Percentiles rank a stretch among this genome's conserved stretches.
These are phyloP conservation scores for Microsporum canis DNA, from an alignment of 2,329 filamentous ascomycete genomes.

Conservation along the genomic window DNA sequence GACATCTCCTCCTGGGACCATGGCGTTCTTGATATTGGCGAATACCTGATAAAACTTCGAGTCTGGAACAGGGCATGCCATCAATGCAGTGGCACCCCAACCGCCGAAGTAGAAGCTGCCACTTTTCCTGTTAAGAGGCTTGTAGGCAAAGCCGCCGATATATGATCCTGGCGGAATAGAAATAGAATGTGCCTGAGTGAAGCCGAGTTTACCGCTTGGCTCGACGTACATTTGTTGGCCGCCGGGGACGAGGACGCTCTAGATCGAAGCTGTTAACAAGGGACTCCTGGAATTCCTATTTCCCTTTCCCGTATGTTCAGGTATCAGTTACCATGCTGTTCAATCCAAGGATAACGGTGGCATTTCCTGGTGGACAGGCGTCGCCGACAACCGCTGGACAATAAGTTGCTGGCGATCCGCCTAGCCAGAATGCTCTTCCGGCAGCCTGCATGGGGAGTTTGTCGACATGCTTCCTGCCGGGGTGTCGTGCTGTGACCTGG, in stretches of 20 bases:
- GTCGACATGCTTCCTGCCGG: constrained; percentile 31
- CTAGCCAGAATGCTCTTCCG: constrained; percentile 41
- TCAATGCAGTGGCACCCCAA: constrained; percentile 30
- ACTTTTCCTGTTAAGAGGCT: constrained; percentile 17
- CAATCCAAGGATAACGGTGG: constrained; percentile 37
- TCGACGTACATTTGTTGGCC: constrained; percentile 52
- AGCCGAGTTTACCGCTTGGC: constrained; percentile 44
- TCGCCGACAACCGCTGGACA: constrained; percentile 35
- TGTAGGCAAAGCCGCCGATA: constrained; percentile 39
- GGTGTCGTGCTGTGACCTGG: constrained; percentile 18
- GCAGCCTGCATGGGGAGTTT: constrained; percentile 37
- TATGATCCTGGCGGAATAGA: constrained; percentile 42
- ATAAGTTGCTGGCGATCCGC: constrained; percentile 37
- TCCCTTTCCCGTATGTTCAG: constrained; percentile 9
- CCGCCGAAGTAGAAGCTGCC: constrained; percentile 23
- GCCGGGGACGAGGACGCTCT: constrained; percentile 48
- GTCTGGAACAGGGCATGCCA: constrained; percentile 33
- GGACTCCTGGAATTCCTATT: background rate
- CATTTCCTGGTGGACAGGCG: constrained; percentile 38
- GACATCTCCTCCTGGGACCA: constrained; percentile 30
- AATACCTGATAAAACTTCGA: constrained; percentile 32
- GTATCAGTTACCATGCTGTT: constrained; percentile 23
- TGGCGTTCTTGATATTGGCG: constrained; percentile 30
- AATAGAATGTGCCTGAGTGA: constrained; percentile 45
- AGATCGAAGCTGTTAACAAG: constrained; percentile 16